phyloP scores from a whole-genome alignment of 768 basidiomycete genomes.

The Nidularia sp. region DNA sequence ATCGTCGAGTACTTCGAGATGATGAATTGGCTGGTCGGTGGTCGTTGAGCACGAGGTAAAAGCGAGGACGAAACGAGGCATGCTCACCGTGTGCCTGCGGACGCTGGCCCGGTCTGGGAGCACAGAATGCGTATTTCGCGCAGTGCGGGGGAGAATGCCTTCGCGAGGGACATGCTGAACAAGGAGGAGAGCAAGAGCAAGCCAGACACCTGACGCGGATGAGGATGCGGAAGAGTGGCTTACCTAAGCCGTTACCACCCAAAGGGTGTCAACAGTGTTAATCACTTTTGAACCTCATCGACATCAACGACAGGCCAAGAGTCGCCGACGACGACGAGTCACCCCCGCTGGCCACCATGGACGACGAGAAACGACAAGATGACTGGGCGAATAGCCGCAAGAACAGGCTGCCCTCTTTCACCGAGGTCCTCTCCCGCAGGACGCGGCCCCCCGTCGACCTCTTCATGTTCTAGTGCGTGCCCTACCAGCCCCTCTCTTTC shows the following conservation, averaged over 20 bases:
- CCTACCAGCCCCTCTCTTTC: slow-evolving; percentile 2
- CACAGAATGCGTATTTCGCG: slow-evolving; percentile 78
- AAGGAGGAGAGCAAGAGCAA: slow-evolving; percentile 6
- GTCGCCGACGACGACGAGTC: slow-evolving; percentile 7
- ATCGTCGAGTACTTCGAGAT: slow-evolving; percentile 67
- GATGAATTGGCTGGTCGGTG: slow-evolving; percentile 68
- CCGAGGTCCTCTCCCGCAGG: slow-evolving; percentile 86
- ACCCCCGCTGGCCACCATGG: slow-evolving; percentile 20
- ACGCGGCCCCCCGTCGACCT: slow-evolving; percentile 95
- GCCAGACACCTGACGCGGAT: slow-evolving; percentile 4
- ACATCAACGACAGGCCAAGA: slow-evolving; percentile 11
- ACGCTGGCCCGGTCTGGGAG: slow-evolving; percentile 73
- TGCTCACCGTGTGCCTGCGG: slow-evolving; percentile 72
- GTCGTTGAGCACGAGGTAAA: neutral
- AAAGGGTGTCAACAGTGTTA: slow-evolving; percentile 23
- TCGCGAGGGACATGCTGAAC: slow-evolving; percentile 58
- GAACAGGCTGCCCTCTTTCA: slow-evolving; percentile 81
- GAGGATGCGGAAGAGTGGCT: slow-evolving; percentile 11
- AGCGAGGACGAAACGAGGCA: neutral
- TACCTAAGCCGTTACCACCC: slow-evolving; percentile 32
- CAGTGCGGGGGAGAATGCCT: slow-evolving; percentile 71
- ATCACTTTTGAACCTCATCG: slow-evolving; percentile 20
- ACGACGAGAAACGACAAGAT: slow-evolving; percentile 56
- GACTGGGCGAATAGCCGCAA: slow-evolving; percentile 70
- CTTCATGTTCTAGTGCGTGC: slow-evolving; percentile 96